phyloP scores from a whole-genome alignment of 164 flowering plant species.

The Brasenia schreberi region DNA sequence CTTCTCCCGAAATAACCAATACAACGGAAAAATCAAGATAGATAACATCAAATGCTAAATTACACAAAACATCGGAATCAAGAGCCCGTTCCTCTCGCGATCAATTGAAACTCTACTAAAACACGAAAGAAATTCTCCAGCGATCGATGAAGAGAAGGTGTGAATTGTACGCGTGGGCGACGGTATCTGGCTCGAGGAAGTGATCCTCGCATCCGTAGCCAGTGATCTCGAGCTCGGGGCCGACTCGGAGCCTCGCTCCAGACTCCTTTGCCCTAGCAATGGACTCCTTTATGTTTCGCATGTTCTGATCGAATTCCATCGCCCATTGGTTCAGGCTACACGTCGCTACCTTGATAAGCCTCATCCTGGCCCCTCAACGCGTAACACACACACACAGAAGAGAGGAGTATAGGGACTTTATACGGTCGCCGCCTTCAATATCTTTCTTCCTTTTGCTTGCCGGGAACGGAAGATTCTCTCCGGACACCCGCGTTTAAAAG shows the following conservation, averaged over 20 bases:
- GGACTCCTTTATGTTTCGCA: constrained; percentile 74
- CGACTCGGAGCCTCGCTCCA: constrained; percentile 84
- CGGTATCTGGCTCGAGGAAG: constrained; percentile 87
- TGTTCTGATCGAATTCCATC: constrained; percentile 84
- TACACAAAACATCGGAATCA: no score
- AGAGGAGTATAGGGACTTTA: no score
- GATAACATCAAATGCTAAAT: no score
- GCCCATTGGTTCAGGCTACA: constrained; percentile 99
- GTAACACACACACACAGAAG: no score
- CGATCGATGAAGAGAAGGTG: neutral
- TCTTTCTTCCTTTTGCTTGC: neutral
- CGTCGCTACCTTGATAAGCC: constrained; percentile 88
- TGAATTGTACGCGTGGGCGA: constrained; percentile 54
- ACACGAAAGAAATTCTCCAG: neutral
- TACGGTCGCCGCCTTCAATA: no score
- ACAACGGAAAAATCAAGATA: no score
- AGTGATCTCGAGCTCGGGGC: constrained; percentile 96
- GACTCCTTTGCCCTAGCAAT: constrained; percentile 54
- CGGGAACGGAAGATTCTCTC: no score
- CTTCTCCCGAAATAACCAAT: no score
- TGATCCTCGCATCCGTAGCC: constrained; percentile 99
- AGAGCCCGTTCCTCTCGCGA: no score
- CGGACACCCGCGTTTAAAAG: no score
- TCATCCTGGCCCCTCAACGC: constrained; percentile 30
- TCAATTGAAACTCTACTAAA: no score